Percentiles rank a stretch among this genome's conserved stretches.
Conservation (phyloP, 352 stramenopile species). For the Phytophthora boehmeriae region DNA sequence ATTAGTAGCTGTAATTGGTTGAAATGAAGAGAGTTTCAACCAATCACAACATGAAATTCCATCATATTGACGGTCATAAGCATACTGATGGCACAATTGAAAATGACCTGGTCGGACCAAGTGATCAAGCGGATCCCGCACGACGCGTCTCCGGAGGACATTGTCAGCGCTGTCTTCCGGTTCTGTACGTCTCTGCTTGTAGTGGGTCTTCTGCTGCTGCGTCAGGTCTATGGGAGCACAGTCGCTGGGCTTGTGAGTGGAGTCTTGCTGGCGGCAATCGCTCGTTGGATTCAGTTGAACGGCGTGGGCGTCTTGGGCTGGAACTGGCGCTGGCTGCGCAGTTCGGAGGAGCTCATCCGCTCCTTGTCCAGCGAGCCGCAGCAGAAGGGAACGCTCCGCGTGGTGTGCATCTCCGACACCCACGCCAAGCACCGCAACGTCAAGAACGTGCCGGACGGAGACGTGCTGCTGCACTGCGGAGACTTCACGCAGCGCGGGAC, state of each 20-base stretch:
- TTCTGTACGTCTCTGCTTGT: constrained; percentile 21
- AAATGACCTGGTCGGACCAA: constrained; percentile 30
- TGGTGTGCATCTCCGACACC: constrained; percentile 87
- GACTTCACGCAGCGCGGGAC: constrained; percentile 89
- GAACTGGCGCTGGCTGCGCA: constrained; percentile 48
- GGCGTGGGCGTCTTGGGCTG: constrained; percentile 65
- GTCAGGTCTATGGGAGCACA: constrained; percentile 34
- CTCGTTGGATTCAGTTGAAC: constrained; percentile 72
- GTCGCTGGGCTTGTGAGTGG: constrained; percentile 19
- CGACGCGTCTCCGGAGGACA: constrained; percentile 39
- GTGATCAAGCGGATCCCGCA: constrained; percentile 49
- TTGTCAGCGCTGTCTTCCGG: constrained; percentile 16
- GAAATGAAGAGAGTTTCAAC: too few species aligned
- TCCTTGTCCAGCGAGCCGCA: constrained; percentile 48
- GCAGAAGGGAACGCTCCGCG: constrained; percentile 57
- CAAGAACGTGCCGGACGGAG: constrained; percentile 55
- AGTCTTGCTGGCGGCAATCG: constrained; percentile 18
- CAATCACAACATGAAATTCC: too few species aligned
- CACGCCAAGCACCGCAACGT: constrained; percentile 79
- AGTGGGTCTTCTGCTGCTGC: constrained; percentile 8
- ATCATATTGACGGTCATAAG: too few species aligned
- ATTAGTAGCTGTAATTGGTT: too few species aligned
- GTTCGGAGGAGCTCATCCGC: constrained; percentile 27
- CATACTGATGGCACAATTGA: neutral
- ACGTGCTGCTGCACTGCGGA: constrained; percentile 90